phyloP scores from a whole-genome alignment of 129 eudicot species.

The Cynara cardunculus region DNA sequence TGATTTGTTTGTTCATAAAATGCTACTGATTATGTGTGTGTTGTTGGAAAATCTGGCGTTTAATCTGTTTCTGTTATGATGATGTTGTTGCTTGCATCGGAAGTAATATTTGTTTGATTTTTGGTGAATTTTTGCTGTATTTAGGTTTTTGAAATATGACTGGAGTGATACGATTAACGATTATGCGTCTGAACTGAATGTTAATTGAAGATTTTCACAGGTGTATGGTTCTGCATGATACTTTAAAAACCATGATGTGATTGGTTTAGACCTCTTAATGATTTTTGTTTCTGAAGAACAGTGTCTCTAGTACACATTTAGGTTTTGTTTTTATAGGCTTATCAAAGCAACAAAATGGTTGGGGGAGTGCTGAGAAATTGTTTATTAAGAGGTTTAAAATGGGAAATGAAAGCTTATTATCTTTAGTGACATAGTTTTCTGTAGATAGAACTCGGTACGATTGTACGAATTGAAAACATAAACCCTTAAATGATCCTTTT shows the following conservation, averaged over 20 bases:
- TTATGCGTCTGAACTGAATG: background rate
- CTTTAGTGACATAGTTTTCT: background rate
- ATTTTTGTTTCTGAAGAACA: conserved; percentile 1
- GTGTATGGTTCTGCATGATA: conserved; percentile 6
- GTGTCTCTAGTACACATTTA: background rate
- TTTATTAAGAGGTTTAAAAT: background rate
- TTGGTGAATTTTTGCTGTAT: background rate
- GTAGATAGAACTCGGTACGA: background rate
- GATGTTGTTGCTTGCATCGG: conserved; percentile 27
- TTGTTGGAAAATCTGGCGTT: background rate
- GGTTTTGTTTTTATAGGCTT: background rate
- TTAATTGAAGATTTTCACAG: background rate
- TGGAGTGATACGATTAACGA: background rate
- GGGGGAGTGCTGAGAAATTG: background rate
- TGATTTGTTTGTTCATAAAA: background rate
- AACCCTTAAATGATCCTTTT: conserved; percentile 1
- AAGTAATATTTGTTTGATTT: conserved; percentile 6
- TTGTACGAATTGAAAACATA: background rate
- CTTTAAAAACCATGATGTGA: background rate
- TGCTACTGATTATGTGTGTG: conserved; percentile 1
- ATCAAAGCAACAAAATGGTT: background rate
- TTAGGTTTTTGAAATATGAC: conserved; percentile 4
- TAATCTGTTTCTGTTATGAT: background rate
- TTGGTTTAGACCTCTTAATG: background rate
- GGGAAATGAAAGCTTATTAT: background rate